Evolutionary conservation across 2,329 filamentous ascomycete species (phyloP).

Genomic region (Paracoccidioides brasiliensis): DNA sequence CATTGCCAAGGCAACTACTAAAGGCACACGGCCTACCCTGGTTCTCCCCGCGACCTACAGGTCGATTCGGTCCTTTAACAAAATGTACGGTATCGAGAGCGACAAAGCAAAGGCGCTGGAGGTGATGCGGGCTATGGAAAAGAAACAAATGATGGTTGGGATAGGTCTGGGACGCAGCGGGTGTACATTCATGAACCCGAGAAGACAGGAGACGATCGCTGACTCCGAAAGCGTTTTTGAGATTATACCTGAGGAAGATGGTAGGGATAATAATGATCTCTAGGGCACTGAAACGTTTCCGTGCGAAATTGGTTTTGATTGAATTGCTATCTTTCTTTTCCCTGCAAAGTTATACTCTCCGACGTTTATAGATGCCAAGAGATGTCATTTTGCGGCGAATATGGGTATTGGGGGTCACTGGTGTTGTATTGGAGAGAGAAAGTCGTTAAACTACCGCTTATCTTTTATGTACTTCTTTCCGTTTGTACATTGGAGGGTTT

Average conservation of each 20-base stretch:
- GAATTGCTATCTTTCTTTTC: not conserved
- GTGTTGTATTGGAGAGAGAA: not conserved
- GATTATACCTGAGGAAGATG: conserved; percentile 12
- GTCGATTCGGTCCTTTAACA: conserved; percentile 29
- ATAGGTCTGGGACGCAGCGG: conserved; percentile 42
- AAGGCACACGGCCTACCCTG: conserved; percentile 21
- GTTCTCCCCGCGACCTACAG: conserved; percentile 24
- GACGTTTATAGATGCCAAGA: not conserved
- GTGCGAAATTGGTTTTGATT: too few species aligned
- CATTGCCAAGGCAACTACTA: conserved; percentile 9
- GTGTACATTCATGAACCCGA: conserved; percentile 39
- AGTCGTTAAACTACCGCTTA: not conserved
- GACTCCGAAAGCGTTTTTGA: conserved; percentile 39
- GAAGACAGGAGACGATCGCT: conserved; percentile 37
- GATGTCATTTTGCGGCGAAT: not conserved
- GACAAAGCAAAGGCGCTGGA: conserved; percentile 36
- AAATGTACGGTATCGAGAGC: conserved; percentile 29
- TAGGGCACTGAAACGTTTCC: not conserved
- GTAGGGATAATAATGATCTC: not conserved
- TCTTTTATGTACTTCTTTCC: not conserved
- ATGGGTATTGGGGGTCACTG: not conserved
- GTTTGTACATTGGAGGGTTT: not conserved
- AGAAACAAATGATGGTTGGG: conserved; percentile 40
- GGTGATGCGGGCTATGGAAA: conserved; percentile 33
- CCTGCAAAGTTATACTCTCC: not conserved